Percentiles rank a stretch among this genome's conserved stretches.
These are phyloP conservation scores for Vigna radiata DNA, from an alignment of 306 rosid genomes.

Conservation along the genomic window DNA sequence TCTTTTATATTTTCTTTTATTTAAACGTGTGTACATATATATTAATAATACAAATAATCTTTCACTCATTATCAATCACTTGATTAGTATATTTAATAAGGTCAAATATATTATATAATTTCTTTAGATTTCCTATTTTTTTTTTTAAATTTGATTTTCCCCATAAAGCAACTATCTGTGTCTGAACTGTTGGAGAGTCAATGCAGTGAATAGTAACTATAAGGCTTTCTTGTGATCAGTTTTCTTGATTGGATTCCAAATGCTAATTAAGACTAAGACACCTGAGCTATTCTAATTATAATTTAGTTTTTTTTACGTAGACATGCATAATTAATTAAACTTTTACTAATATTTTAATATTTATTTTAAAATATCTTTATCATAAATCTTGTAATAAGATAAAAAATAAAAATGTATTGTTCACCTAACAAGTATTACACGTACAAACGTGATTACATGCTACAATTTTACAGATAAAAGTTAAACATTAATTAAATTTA, in stretches of 20 bases:
- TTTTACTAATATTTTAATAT: too few species aligned
- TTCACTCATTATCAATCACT: not conserved
- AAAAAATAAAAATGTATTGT: too few species aligned
- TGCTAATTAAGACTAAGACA: conserved; percentile 7
- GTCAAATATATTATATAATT: not conserved
- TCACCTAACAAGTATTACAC: too few species aligned
- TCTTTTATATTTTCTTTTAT: not conserved
- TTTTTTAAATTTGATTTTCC: not conserved
- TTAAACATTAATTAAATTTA: too few species aligned
- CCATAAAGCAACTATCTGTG: not conserved
- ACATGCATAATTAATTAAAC: too few species aligned
- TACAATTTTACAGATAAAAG: too few species aligned
- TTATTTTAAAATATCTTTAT: too few species aligned
- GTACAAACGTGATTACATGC: too few species aligned
- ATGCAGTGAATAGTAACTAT: not conserved
- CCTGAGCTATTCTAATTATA: not conserved
- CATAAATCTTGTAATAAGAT: too few species aligned
- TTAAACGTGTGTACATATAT: not conserved
- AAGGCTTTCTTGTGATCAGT: not conserved
- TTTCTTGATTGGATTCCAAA: not conserved
- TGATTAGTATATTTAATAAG: not conserved
- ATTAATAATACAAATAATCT: not conserved
- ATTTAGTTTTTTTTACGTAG: too few species aligned
- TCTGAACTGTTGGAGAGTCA: conserved; percentile 20
- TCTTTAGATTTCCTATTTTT: not conserved